These are phyloP conservation scores for Metarhizium guizhouense DNA, from an alignment of 2,329 filamentous ascomycete genomes.

Conservation along the genomic window DNA sequence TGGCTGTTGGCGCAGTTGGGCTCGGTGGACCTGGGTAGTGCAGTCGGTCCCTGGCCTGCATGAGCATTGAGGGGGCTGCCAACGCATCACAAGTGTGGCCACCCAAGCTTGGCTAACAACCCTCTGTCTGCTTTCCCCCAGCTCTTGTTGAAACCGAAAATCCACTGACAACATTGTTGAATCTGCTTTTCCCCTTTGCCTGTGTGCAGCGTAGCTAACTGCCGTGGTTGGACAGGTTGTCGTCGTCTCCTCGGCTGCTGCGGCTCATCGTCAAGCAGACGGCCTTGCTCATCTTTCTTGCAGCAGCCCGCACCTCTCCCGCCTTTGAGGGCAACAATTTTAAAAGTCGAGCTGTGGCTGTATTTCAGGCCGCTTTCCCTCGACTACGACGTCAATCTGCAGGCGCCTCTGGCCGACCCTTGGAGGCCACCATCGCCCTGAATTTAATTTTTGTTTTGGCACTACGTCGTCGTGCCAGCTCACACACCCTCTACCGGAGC, in stretches of 20 bases:
- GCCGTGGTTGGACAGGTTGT: neutral
- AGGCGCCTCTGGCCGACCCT: slow-evolving; percentile 48
- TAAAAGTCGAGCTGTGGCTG: neutral
- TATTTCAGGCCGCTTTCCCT: neutral
- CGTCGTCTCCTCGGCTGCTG: neutral
- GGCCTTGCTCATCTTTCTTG: neutral
- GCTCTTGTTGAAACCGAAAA: neutral
- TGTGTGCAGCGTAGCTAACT: neutral
- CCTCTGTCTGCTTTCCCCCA: slow-evolving; percentile 10
- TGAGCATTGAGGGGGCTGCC: slow-evolving; percentile 24
- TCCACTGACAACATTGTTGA: neutral
- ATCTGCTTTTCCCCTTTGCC: neutral
- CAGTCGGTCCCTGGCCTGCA: slow-evolving; percentile 49
- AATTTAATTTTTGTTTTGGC: neutral
- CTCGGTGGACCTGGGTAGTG: slow-evolving; percentile 20
- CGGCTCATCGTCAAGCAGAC: neutral
- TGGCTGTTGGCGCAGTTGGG: slow-evolving; percentile 9
- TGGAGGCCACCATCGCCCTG: slow-evolving; percentile 28
- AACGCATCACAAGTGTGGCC: slow-evolving; percentile 29
- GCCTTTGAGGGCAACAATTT: neutral
- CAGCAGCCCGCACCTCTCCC: neutral
- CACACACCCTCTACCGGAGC: slow-evolving; percentile 46
- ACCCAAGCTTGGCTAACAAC: slow-evolving; percentile 10
- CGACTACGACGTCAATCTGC: slow-evolving; percentile 41
- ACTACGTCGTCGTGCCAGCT: slow-evolving; percentile 48